Evolutionary conservation across 441 rosid genomes (phyloP), one percentile per base, ranked within the genome.

Genomic region (Pelargonium fulgidum): DNA sequence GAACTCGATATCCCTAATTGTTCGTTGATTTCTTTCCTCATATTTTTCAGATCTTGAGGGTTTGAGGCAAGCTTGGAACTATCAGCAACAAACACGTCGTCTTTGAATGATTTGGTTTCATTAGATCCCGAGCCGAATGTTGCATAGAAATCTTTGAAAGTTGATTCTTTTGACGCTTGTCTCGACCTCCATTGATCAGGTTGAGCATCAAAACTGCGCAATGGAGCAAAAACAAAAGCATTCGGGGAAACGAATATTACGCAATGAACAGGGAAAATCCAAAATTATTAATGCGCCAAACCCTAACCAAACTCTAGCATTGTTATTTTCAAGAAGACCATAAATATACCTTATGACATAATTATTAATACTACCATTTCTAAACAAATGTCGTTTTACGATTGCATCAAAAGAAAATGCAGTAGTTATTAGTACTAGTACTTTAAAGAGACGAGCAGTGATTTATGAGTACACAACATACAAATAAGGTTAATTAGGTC

Each of bases 101-200:
- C 79, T 76, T 70, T 79, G 72, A 77, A 73, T 39, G 80, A 67
- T 64, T 76, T 85, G 67, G 78, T 64, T 75, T 85, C 84, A 62
- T 65, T 61, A 24, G 20, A 22, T 8, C 62, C 62, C 4, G 90
- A 80, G 66, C 96, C 97, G 77, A 91, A 91, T 59, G 85, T 68
- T 47, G 84, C 81, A 72, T 50, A 74, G 68, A 86, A 88, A 12
- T 89, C 89, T 19, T 86, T 75, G 81, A 84, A 89, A 72, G 90
- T 72, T 13, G 89, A 82, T 78, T 89, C 89, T 82, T 91, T 91
- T n/a, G 93, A 83, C 75, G 79, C 85, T 79, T 86, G 97, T 79
- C 73, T 91, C 45, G 83, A 81, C 82, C 80, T 90, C 97, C 97
- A 93, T 69, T 82, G 88, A 62, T 86, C 92, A 65, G 91, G 89